phyloP scores from a whole-genome alignment of 1,139 yeast genomes.

The Yamadazyma dendronema region DNA sequence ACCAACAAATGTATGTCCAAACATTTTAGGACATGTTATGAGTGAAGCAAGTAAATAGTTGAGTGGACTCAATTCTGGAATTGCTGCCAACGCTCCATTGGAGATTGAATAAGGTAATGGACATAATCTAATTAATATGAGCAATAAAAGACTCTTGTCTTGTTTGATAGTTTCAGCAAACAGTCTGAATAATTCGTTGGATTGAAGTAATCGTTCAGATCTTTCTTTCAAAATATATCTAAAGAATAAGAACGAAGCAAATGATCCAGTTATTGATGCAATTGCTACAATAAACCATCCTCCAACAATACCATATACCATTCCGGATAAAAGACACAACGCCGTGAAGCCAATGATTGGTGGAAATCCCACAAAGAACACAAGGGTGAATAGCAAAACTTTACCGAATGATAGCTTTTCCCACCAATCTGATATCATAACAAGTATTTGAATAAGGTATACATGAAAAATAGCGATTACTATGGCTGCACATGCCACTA shows the following conservation, averaged over 20 bases:
- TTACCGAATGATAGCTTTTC: constrained; percentile 48
- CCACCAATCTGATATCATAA: constrained; percentile 47
- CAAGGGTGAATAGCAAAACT: constrained; percentile 47
- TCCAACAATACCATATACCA: constrained; percentile 74
- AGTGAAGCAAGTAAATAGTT: constrained; percentile 72
- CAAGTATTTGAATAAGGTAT: constrained; percentile 40
- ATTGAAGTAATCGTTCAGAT: constrained; percentile 48
- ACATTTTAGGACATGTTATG: constrained; percentile 76
- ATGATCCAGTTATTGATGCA: constrained; percentile 73
- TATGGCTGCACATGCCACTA: constrained; percentile 22
- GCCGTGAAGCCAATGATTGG: constrained; percentile 84
- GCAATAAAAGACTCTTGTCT: constrained; percentile 59
- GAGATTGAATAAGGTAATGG: constrained; percentile 92
- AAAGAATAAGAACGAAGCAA: constrained; percentile 67
- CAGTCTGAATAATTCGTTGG: constrained; percentile 69
- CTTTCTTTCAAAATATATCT: constrained; percentile 56
- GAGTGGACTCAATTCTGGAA: constrained; percentile 65
- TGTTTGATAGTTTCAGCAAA: constrained; percentile 69
- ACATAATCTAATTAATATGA: constrained; percentile 75
- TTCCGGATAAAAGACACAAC: constrained; percentile 67
- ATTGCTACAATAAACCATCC: constrained; percentile 79
- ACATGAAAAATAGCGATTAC: constrained; percentile 45
- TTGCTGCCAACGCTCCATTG: constrained; percentile 87
- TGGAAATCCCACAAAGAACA: constrained; percentile 64
- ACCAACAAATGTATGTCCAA: constrained; percentile 80